These are phyloP conservation scores for Wallemia hederae DNA, from an alignment of 1,284 basidiomycete species.

Conservation along the genomic window DNA sequence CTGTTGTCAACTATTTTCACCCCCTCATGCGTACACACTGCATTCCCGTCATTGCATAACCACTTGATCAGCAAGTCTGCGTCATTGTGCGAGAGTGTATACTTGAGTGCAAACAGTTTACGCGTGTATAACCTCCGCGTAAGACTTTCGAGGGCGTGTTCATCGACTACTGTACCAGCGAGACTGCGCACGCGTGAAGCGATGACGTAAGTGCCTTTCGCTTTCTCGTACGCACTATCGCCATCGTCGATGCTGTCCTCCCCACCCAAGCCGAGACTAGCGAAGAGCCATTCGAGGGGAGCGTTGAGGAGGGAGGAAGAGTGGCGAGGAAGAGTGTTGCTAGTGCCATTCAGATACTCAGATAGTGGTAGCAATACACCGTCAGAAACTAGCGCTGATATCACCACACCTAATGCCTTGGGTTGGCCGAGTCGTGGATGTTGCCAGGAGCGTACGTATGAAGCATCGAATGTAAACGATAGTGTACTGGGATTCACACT, in stretches of 20 bases:
- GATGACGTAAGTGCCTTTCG: neutral
- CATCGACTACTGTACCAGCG: neutral
- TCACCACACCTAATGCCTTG: no score
- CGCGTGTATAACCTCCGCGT: neutral
- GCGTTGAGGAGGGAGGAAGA: neutral
- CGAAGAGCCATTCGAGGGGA: neutral
- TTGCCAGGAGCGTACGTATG: neutral
- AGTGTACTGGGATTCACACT: neutral
- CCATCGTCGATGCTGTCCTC: neutral
- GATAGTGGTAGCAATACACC: no score
- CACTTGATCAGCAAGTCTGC: neutral
- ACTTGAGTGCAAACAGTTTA: no score
- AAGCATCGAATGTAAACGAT: neutral
- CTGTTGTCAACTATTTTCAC: neutral
- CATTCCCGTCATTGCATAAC: neutral
- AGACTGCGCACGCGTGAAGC: neutral
- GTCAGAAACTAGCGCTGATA: no score
- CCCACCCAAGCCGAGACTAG: neutral
- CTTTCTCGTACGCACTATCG: neutral
- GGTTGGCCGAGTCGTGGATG: no score
- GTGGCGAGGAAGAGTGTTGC: no score
- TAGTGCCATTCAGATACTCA: no score
- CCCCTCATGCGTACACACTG: neutral
- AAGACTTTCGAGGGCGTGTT: neutral
- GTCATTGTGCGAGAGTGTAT: neutral